phyloP scores from a whole-genome alignment of 2,329 filamentous ascomycete species.

The Microcera coccophila region DNA sequence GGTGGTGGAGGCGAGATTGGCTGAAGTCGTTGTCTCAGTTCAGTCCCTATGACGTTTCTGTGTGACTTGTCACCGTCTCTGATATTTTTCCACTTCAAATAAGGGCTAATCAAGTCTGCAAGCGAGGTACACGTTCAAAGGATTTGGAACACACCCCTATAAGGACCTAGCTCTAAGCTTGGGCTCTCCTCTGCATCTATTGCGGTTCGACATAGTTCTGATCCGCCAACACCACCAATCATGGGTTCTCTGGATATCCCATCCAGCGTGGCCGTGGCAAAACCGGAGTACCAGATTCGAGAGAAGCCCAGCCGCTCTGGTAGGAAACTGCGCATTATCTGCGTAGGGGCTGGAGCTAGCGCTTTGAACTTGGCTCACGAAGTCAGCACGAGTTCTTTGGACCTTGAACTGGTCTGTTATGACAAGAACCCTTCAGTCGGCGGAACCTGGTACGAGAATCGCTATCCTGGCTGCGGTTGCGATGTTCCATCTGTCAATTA shows the following conservation, averaged over 20 bases:
- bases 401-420: slow-evolving; percentile 24
- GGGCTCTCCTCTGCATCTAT: too few species aligned
- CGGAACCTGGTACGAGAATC: slow-evolving; percentile 20
- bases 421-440: slow-evolving; percentile 25
- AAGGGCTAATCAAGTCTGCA: too few species aligned
- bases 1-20: too few species aligned
- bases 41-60: too few species aligned
- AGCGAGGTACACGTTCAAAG: too few species aligned
- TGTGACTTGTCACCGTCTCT: too few species aligned
- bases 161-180: too few species aligned
- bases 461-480: slow-evolving; percentile 22
- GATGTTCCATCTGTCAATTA: slow-evolving; percentile 24
- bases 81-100: too few species aligned
- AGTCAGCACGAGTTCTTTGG: slow-evolving; percentile 14
- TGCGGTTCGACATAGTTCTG: too few species aligned
- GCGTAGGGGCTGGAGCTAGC: slow-evolving; percentile 29
- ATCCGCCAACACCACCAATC: background rate
- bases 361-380: slow-evolving; percentile 27
- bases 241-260: slow-evolving; percentile 4
- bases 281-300: slow-evolving; percentile 16
- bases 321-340: slow-evolving; percentile 27
- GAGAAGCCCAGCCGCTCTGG: slow-evolving; percentile 22
- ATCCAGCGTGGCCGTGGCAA: background rate
- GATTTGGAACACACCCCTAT: too few species aligned
- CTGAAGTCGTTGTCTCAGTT: too few species aligned